Base-by-base conservation (phyloP, 2,329 filamentous ascomycete genomes). In the Aspergillus proliferans region DNA sequence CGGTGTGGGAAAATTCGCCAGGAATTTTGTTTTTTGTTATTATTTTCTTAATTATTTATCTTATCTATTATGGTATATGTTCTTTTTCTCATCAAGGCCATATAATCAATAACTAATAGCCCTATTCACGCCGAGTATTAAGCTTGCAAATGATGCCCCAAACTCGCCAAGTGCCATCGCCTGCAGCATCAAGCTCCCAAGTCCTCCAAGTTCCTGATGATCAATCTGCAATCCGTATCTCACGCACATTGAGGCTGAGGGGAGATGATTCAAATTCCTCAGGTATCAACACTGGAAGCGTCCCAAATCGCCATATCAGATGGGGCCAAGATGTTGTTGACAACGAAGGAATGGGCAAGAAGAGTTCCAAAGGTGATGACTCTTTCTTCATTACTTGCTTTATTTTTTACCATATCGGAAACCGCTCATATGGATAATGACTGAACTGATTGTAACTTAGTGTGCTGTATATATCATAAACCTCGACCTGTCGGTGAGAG, bases 401-500 rank as follows among this genome's bases (percentile, higher is more conserved):
- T 14, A 22, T 30, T 18, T 43, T 43, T 39, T 24, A 2, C 4
- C 26, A 12, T 10, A 18, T 33, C 18, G 26, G 12, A 21, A 43
- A 44, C 40, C 42, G 41, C 41, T 42, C 26, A 15, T 26, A 21
- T 15, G 9, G n/a, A 42, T 51, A 15, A 30, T 8, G 40, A 22
- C 39, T 51, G 19, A 30, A 14, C 44, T 44, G 12, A 15, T 14
- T n/a, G 14, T 14, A 30, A 30, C n/a, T 19, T 43, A 95, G 93
- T 97, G n/a, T 98, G 93, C 79, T 98, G 93, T 70, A 98, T 98
- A 69, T 98, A 96, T 73, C 92, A 96, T 73, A 87, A 87, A 52
- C 85, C 89, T 6, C 87, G 86, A 58, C 81, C 78, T 9, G 83
- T 89, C 3, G 89, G 87, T 66, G 92, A 97, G 68, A 93, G 87